A percentile compares a stretch with the other conserved stretches of the same genome.
Evolutionary conservation across 129 eudicot species (phyloP).

Genomic region (Centella asiatica): DNA sequence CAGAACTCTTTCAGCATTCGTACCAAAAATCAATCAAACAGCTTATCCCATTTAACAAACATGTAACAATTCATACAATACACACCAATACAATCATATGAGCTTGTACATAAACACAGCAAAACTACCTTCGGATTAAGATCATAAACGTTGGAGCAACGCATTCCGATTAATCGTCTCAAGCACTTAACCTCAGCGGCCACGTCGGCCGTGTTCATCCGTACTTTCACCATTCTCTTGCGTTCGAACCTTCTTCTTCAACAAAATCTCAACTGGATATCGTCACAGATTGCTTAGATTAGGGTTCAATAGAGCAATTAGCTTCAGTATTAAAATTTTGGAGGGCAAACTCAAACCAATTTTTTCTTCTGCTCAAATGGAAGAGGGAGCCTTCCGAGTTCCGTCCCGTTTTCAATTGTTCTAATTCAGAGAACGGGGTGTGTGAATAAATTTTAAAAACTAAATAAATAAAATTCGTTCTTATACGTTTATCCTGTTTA

Average conservation of each 20-base stretch:
- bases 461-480: no score
- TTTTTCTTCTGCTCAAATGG: no score
- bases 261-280: neutral
- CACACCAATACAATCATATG: neutral
- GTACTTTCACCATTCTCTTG: slow-evolving; percentile 82
- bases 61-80: slow-evolving; percentile 2
- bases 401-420: no score
- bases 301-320: neutral
- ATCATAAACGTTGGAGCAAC: slow-evolving; percentile 93
- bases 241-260: neutral
- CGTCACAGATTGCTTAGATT: neutral
- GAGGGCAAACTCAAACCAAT: neutral
- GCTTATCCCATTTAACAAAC: slow-evolving; percentile 1
- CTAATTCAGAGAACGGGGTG: no score
- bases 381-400: no score
- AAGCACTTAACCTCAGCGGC: slow-evolving; percentile 99
- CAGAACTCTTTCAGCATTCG: neutral
- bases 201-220: slow-evolving; percentile 99
- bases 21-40: neutral
- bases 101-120: neutral
- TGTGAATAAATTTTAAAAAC: no score
- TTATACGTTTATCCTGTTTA: no score
- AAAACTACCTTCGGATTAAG: slow-evolving; percentile 68
- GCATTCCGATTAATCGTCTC: slow-evolving; percentile 92
- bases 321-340: no score